These are phyloP conservation scores for Acidomyces sp. DNA, from an alignment of 495 filamentous ascomycete genomes.

Conservation along the genomic window DNA sequence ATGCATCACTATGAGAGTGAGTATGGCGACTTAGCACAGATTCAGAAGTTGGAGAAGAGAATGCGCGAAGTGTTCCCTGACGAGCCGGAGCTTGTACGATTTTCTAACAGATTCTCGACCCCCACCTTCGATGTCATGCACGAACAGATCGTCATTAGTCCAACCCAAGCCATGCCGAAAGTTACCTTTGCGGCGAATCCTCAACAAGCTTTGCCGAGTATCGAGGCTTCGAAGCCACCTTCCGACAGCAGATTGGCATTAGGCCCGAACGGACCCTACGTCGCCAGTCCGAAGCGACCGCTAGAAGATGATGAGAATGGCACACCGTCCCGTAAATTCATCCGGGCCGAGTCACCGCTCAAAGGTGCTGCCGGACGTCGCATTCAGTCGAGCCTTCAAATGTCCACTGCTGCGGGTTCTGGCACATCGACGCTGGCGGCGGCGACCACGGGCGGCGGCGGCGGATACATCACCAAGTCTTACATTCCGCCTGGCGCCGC, in stretches of 20 bases:
- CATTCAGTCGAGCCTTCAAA: conserved; percentile 2
- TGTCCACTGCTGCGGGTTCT: background rate
- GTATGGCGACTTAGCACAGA: conserved; percentile 79
- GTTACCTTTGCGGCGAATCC: background rate
- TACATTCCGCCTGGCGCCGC: conserved; percentile 8
- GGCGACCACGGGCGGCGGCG: conserved; percentile 11
- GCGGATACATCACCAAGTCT: conserved; percentile 17
- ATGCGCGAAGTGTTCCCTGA: conserved; percentile 88
- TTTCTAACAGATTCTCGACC: conserved; percentile 59
- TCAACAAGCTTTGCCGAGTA: background rate
- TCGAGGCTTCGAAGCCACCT: conserved; percentile 15
- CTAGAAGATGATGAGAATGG: conserved; percentile 51
- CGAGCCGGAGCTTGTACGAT: conserved; percentile 61
- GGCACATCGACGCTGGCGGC: conserved; percentile 1
- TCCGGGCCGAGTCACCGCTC: conserved; percentile 66
- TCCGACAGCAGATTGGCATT: conserved; percentile 8
- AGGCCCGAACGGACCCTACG: conserved; percentile 15
- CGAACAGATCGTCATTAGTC: conserved; percentile 70
- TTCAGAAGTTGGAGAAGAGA: conserved; percentile 77
- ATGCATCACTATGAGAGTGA: conserved; percentile 92
- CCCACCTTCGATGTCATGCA: conserved; percentile 61
- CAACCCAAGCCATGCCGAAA: conserved; percentile 58
- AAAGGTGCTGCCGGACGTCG: conserved; percentile 73
- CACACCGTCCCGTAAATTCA: conserved; percentile 61
- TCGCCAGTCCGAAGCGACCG: conserved; percentile 61